These are phyloP conservation scores for Coemansia sp. DNA, from an alignment of 192 early-diverging fungal genomes.

Conservation along the genomic window DNA sequence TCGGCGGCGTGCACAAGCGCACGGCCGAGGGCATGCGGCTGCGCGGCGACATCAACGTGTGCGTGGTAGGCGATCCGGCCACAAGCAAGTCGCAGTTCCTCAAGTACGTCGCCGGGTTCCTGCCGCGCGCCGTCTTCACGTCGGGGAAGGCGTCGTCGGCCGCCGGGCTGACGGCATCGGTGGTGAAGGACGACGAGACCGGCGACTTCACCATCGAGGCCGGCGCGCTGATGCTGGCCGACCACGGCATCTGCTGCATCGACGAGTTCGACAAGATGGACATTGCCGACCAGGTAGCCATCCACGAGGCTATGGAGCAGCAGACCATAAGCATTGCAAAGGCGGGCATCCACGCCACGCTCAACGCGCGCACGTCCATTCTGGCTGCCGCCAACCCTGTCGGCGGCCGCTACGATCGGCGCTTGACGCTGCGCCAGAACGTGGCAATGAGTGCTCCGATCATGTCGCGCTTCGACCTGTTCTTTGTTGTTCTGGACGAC, in stretches of 20 bases:
- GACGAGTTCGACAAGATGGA: slow-evolving; percentile 99
- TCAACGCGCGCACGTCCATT: slow-evolving; percentile 94
- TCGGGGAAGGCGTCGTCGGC: slow-evolving; percentile 96
- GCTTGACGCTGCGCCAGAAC: slow-evolving; percentile 94
- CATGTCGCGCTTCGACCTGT: slow-evolving; percentile 98
- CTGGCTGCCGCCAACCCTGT: slow-evolving; percentile 97
- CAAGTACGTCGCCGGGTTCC: slow-evolving; percentile 86
- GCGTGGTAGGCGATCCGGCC: slow-evolving; percentile 94
- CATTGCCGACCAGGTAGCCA: slow-evolving; percentile 91
- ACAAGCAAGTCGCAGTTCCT: slow-evolving; percentile 88
- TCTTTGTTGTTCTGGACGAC: slow-evolving; percentile 97
- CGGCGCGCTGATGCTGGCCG: slow-evolving; percentile 96
- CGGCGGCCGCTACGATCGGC: slow-evolving; percentile 93
- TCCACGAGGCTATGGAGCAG: slow-evolving; percentile 99
- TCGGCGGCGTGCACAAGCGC: slow-evolving; percentile 95
- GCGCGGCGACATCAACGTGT: slow-evolving; percentile 98
- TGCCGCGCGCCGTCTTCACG: slow-evolving; percentile 93
- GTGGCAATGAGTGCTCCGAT: slow-evolving; percentile 95
- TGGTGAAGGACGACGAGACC: slow-evolving; percentile 96
- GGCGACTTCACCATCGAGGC: slow-evolving; percentile 98
- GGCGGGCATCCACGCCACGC: slow-evolving; percentile 92
- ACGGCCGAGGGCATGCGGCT: slow-evolving; percentile 92
- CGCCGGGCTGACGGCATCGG: slow-evolving; percentile 93
- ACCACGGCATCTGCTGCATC: slow-evolving; percentile 97
- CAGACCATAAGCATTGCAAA: slow-evolving; percentile 97